Base-by-base conservation (phyloP, 2,329 filamentous ascomycete genomes). In the Cladorrhinum sp. region DNA sequence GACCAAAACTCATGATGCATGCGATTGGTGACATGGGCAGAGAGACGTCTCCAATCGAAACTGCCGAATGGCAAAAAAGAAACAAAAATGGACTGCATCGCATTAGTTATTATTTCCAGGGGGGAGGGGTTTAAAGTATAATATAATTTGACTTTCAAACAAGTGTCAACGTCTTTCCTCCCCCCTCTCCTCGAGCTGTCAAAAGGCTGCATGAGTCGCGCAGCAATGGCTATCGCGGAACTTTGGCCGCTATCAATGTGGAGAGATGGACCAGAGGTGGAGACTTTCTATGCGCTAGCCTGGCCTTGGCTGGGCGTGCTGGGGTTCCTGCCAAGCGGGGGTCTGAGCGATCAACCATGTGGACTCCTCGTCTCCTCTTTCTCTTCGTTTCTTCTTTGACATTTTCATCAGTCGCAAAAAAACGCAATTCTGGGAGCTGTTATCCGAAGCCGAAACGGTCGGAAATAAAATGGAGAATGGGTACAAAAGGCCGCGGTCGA, bases 131-230 rank as follows among this genome's bases (percentile, higher is more conserved):
- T n/a, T n/a, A n/a, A n/a, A n/a, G n/a, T n/a, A n/a, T n/a, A n/a
- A 21, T 20, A 42, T 30, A 51, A 36, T 9, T 33, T 28, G 50
- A 53, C 23, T 26, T 26, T 24, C 16, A n/a, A 23, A 28, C 30
- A 28, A 24, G 14, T 30, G 26, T 5, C 10, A 30, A 30, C 26
- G 26, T 30, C 26, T 30, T 30, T n/a, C n/a, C n/a, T n/a, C n/a
- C n/a, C n/a, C n/a, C n/a, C n/a, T n/a, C 12, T 16, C 12, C 33
- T 36, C 26, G 7, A 24, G 10, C 18, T n/a, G 39, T 49, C 21
- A 20, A 49, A 50, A 48, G 46, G 48, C 26, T 20, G 42, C 62
- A 58, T 28, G 62, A 62, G 52, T 64, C 62, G 55, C 54, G 57
- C 57, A 52, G 50, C 7, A 7, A 18, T 3, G 42, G 42, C 18